Percentiles rank a stretch among this genome's conserved stretches.
phyloP scores from a whole-genome alignment of 176 grass and related monocot genomes.

The Elymus sibiricus region DNA sequence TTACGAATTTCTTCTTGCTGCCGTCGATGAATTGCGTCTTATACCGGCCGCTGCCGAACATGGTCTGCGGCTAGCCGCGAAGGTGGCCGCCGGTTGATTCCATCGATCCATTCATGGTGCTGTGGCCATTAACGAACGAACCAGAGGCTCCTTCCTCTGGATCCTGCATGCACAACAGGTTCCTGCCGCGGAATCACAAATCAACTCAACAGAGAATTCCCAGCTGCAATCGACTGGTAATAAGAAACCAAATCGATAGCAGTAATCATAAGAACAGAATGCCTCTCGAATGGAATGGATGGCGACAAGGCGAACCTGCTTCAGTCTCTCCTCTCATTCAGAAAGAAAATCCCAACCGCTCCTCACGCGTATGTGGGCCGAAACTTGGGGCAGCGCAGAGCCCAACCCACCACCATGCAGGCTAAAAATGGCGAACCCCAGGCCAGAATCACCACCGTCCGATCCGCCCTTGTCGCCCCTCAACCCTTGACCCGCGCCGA shows the following conservation, averaged over 20 bases:
- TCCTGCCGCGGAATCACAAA: neutral
- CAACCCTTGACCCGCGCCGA: too few relatives aligned
- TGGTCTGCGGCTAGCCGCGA: neutral
- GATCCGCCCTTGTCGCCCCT: neutral
- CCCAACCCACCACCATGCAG: neutral
- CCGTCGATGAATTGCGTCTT: conserved; percentile 4
- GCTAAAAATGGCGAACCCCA: neutral
- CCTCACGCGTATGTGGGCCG: neutral
- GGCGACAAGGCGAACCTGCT: neutral
- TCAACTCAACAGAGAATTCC: neutral
- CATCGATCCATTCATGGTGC: neutral
- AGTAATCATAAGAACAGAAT: neutral
- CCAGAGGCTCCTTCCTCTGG: neutral
- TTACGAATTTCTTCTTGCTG: neutral
- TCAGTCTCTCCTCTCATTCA: neutral
- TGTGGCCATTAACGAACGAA: neutral
- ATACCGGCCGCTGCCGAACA: neutral
- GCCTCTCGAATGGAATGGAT: neutral
- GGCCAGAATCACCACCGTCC: neutral
- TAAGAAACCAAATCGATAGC: neutral
- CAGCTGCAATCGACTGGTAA: neutral
- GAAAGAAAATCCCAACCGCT: neutral
- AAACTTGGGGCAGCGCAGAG: neutral
- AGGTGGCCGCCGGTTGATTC: neutral
- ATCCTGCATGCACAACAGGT: neutral